Conservation (phyloP, 2,329 filamentous ascomycete species). For the Dothideomycetidae sp. region DNA sequence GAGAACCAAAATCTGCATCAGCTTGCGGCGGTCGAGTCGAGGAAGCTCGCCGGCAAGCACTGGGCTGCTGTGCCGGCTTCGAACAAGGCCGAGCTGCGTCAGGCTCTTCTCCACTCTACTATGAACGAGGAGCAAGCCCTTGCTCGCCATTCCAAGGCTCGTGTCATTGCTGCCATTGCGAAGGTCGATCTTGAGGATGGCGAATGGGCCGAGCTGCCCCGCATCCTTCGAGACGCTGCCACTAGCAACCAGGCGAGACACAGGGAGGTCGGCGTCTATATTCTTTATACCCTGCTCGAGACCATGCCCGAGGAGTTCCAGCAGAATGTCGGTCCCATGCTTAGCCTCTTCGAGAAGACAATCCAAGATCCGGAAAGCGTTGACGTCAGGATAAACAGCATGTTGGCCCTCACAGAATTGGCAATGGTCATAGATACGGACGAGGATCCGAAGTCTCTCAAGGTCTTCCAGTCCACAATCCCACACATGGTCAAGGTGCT, state of each 20-base stretch:
- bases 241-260: conserved; percentile 61
- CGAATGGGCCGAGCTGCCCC: conserved; percentile 70
- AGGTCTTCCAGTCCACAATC: conserved; percentile 63
- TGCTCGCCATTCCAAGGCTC: conserved; percentile 73
- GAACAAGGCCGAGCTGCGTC: conserved; percentile 67
- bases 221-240: conserved; percentile 64
- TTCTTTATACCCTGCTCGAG: conserved; percentile 84
- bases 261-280: conserved; percentile 82
- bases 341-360: conserved; percentile 70
- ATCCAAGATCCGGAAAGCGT: conserved; percentile 82
- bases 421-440: conserved; percentile 80
- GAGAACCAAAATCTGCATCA: conserved; percentile 60
- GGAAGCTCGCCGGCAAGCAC: conserved; percentile 70
- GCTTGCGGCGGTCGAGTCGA: conserved; percentile 78
- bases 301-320: conserved; percentile 72
- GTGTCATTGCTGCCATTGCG: conserved; percentile 76
- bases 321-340: conserved; percentile 65
- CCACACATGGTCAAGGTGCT: conserved; percentile 82
- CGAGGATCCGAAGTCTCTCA: conserved; percentile 60
- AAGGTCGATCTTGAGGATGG: conserved; percentile 75
- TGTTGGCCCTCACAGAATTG: conserved; percentile 76
- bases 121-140: conserved; percentile 64
- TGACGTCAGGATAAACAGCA: conserved; percentile 87
- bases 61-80: conserved; percentile 57
- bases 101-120: conserved; percentile 70